Percentiles rank a stretch among this genome's conserved stretches.
Evolutionary conservation across 2,329 filamentous ascomycete species (phyloP).

Genomic region (Trichoderma asperellum): DNA sequence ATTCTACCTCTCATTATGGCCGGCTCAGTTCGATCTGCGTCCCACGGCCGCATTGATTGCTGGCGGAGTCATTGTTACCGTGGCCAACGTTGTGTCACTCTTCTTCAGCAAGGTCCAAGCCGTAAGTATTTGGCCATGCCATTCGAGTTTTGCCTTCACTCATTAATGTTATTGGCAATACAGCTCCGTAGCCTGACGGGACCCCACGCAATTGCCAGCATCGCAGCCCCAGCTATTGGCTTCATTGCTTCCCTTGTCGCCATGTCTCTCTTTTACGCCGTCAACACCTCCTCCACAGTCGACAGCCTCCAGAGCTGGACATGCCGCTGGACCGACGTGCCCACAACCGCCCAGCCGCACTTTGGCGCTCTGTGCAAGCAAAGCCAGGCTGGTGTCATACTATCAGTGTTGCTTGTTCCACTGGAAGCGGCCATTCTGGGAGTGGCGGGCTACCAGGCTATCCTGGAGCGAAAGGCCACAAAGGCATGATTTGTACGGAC

Average conservation of each 20-base stretch:
- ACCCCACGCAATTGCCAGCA: constrained; percentile 32
- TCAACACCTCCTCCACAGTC: constrained; percentile 55
- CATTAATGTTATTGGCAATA: background rate
- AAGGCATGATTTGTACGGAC: constrained; percentile 1
- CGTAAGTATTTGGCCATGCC: constrained; percentile 48
- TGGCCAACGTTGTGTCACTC: constrained; percentile 54
- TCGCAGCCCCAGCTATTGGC: constrained; percentile 39
- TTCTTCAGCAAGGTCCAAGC: constrained; percentile 52
- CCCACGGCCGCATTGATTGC: constrained; percentile 60
- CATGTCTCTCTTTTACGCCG: constrained; percentile 61
- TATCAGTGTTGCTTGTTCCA: constrained; percentile 61
- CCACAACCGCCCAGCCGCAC: constrained; percentile 56
- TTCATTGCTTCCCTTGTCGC: constrained; percentile 52
- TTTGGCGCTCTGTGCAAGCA: constrained; percentile 62
- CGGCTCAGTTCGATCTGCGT: constrained; percentile 58
- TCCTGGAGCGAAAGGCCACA: constrained; percentile 49
- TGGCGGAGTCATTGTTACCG: constrained; percentile 54
- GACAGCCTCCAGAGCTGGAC: constrained; percentile 66
- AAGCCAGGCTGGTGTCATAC: constrained; percentile 57
- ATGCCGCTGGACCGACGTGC: constrained; percentile 61
- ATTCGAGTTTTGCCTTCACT: background rate
- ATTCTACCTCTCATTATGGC: constrained; percentile 61
- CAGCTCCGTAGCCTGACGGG: constrained; percentile 34
- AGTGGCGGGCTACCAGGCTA: constrained; percentile 50
- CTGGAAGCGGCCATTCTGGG: constrained; percentile 56